Evolutionary conservation across 805 yeast genomes (phyloP).

Genomic region (Candida chilensis): DNA sequence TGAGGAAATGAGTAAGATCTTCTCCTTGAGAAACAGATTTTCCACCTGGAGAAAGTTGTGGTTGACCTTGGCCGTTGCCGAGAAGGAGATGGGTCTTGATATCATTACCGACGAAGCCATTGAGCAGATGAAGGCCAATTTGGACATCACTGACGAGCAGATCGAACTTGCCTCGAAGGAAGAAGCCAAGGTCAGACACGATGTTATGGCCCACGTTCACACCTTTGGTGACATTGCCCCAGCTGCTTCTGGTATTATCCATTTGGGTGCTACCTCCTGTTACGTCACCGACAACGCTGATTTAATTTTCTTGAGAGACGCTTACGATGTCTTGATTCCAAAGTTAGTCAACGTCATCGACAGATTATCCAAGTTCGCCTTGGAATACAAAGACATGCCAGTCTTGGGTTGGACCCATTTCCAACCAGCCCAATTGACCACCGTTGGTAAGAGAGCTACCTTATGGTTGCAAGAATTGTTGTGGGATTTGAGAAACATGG

Average conservation of each 20-base stretch:
- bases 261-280: slow-evolving; percentile 97
- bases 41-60: slow-evolving; percentile 98
- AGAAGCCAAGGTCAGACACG: slow-evolving; percentile 97
- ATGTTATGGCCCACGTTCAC: slow-evolving; percentile 99
- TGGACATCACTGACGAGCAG: slow-evolving; percentile 86
- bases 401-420: slow-evolving; percentile 99
- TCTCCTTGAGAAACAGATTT: slow-evolving; percentile 88
- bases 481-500: slow-evolving; percentile 96
- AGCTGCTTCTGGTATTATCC: slow-evolving; percentile 95
- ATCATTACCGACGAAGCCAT: slow-evolving; percentile 89
- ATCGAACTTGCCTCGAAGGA: slow-evolving; percentile 82
- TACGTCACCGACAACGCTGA: slow-evolving; percentile 98
- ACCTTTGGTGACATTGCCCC: slow-evolving; percentile 90
- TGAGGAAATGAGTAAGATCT: slow-evolving; percentile 90
- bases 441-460: slow-evolving; percentile 97
- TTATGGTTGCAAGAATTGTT: slow-evolving; percentile 95
- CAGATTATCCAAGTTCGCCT: slow-evolving; percentile 80
- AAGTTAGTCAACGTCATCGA: slow-evolving; percentile 93
- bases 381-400: slow-evolving; percentile 89
- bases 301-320: slow-evolving; percentile 91
- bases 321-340: slow-evolving; percentile 87
- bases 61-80: slow-evolving; percentile 93
- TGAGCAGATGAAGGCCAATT: slow-evolving; percentile 70
- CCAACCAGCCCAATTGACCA: slow-evolving; percentile 98
- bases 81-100: slow-evolving; percentile 78